phyloP scores from a whole-genome alignment of 148 eudicot species.

The Rhododendron vialii region DNA sequence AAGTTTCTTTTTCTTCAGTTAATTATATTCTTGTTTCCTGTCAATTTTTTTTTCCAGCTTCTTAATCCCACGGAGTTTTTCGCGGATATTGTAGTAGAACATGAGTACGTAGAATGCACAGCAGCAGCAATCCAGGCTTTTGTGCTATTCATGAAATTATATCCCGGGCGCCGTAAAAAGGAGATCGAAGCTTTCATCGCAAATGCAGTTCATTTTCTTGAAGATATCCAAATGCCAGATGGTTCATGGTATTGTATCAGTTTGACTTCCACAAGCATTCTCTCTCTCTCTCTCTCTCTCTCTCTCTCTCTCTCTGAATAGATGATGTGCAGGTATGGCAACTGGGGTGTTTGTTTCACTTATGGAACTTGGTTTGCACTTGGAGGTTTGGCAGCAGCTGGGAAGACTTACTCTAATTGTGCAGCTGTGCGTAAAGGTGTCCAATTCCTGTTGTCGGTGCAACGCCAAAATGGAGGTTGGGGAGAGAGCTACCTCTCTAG shows the following conservation, averaged over 20 bases:
- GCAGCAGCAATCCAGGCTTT: slow-evolving; percentile 25
- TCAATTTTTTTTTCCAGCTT: slow-evolving; percentile 16
- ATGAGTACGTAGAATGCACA: slow-evolving; percentile 56
- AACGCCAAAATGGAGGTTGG: slow-evolving; percentile 44
- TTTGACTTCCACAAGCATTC: neutral
- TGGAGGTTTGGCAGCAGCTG: slow-evolving; percentile 37
- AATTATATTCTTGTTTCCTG: neutral
- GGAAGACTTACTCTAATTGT: slow-evolving; percentile 38
- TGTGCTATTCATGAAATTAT: slow-evolving; percentile 9
- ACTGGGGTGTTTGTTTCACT: slow-evolving; percentile 56
- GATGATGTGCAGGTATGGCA: slow-evolving; percentile 34
- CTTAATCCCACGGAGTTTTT: slow-evolving; percentile 56
- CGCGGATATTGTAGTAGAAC: slow-evolving; percentile 41
- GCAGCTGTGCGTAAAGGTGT: slow-evolving; percentile 30
- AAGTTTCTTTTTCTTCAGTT: neutral
- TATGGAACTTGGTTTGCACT: slow-evolving; percentile 54
- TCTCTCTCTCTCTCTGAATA: neutral
- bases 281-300: neutral
- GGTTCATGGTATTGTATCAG: slow-evolving; percentile 46
- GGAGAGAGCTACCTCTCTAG: slow-evolving; percentile 52
- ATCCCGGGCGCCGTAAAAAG: slow-evolving; percentile 17
- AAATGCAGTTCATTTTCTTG: slow-evolving; percentile 21
- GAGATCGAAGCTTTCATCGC: slow-evolving; percentile 18
- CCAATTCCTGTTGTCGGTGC: slow-evolving; percentile 28
- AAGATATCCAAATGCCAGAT: slow-evolving; percentile 41